A percentile compares a stretch with the other conserved stretches of the same genome.
Evolutionary conservation across 2,329 filamentous ascomycete genomes (phyloP).

Genomic region (Ascochyta clinopodiicola): DNA sequence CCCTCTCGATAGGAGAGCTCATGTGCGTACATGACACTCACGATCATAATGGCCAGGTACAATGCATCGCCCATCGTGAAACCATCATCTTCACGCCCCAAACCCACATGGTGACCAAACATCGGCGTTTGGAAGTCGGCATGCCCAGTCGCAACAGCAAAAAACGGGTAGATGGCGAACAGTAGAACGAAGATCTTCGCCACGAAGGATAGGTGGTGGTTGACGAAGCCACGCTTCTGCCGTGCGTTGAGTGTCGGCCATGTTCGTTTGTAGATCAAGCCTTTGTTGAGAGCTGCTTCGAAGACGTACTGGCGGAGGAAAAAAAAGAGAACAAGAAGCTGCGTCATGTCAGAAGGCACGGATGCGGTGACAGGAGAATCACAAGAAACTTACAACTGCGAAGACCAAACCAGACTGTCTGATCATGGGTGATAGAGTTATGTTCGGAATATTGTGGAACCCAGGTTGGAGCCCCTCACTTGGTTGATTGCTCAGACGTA

Average conservation of each 20-base stretch:
- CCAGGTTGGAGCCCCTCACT: not conserved
- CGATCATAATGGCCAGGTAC: constrained; percentile 14
- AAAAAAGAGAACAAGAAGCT: constrained; percentile 13
- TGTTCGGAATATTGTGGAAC: constrained; percentile 9
- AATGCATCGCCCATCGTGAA: constrained; percentile 17
- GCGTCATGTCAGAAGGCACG: not conserved
- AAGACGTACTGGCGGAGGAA: constrained; percentile 10
- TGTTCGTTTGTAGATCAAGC: constrained; percentile 10
- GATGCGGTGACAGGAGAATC: not conserved
- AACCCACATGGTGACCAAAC: not conserved
- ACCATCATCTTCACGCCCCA: not conserved
- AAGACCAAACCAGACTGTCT: constrained; percentile 12
- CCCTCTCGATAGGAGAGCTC: constrained; percentile 12
- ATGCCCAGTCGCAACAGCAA: constrained; percentile 8
- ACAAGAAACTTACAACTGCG: constrained; percentile 5
- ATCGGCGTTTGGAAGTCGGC: constrained; percentile 8
- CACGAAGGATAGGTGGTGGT: constrained; percentile 13
- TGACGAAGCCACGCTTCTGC: constrained; percentile 14
- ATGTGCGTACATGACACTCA: constrained; percentile 17
- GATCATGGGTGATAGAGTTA: constrained; percentile 8
- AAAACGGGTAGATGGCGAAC: constrained; percentile 17
- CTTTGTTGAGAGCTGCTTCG: constrained; percentile 6
- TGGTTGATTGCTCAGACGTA: not conserved
- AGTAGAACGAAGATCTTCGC: constrained; percentile 9
- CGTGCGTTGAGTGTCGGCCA: constrained; percentile 11